These are phyloP conservation scores for Rhododendron ferrugineum DNA, from an alignment of 148 eudicot genomes.

Conservation along the genomic window DNA sequence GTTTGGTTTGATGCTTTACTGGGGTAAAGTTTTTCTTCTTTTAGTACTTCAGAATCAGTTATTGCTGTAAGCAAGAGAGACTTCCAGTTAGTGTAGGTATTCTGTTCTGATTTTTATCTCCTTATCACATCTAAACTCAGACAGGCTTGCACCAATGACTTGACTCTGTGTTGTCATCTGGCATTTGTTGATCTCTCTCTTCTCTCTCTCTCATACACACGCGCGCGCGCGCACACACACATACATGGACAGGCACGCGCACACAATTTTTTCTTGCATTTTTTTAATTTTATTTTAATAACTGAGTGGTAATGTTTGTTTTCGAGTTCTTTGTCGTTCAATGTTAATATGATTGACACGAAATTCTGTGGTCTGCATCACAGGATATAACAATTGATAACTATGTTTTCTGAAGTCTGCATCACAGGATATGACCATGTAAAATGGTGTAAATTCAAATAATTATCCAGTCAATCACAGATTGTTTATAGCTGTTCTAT, in stretches of 20 bases:
- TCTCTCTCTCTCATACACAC: background rate
- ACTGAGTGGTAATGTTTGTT: background rate
- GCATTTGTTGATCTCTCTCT: background rate
- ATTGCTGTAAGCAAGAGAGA: background rate
- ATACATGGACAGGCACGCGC: too few species aligned
- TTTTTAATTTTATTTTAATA: background rate
- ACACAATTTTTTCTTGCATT: background rate
- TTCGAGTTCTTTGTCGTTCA: background rate
- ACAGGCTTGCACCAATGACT: background rate
- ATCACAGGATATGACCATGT: background rate
- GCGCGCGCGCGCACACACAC: too few species aligned
- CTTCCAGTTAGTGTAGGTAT: background rate
- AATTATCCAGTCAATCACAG: background rate
- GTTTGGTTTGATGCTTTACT: slow-evolving; percentile 76
- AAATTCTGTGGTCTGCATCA: background rate
- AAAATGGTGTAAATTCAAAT: background rate
- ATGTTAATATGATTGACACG: background rate
- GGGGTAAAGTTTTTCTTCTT: slow-evolving; percentile 33
- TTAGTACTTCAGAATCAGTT: background rate
- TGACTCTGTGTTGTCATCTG: background rate
- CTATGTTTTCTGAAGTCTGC: background rate
- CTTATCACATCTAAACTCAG: background rate
- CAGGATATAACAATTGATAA: background rate
- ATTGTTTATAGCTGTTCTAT: background rate
- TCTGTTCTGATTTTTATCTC: background rate